Conservation (phyloP, 2,329 filamentous ascomycete species). For the Dichotomopilus funicola region DNA sequence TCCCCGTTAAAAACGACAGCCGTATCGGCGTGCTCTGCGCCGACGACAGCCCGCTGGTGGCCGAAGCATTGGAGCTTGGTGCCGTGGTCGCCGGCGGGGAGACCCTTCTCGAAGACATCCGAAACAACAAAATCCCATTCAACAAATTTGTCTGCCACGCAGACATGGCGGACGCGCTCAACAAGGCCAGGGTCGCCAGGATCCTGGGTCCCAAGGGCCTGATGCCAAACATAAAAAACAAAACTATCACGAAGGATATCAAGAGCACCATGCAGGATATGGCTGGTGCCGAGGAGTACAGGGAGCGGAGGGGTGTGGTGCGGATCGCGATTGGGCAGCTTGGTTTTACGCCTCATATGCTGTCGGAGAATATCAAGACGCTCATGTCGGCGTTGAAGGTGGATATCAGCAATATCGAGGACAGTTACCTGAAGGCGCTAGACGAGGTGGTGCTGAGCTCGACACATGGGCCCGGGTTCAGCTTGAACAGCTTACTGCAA, state of each 20-base stretch:
- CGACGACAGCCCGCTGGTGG: conserved; percentile 67
- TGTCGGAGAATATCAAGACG: conserved; percentile 75
- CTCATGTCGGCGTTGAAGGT: conserved; percentile 72
- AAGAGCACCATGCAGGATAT: conserved; percentile 69
- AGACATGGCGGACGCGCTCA: conserved; percentile 68
- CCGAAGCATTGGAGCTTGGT: conserved; percentile 69
- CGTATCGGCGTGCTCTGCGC: conserved; percentile 87
- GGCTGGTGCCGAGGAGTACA: conserved; percentile 78
- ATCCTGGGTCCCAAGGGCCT: conserved; percentile 82
- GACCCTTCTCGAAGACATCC: conserved; percentile 72
- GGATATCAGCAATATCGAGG: conserved; percentile 60
- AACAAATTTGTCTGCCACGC: conserved; percentile 83
- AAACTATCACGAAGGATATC: conserved; percentile 81
- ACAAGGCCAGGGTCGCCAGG: conserved; percentile 72
- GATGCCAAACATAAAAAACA: conserved; percentile 85
- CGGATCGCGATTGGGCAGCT: conserved; percentile 88
- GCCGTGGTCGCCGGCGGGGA: conserved; percentile 82
- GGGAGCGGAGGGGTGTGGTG: conserved; percentile 77
- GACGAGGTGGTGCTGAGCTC: conserved; percentile 75
- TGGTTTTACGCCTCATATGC: conserved; percentile 77
- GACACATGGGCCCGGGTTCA: conserved; percentile 80
- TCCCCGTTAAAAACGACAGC: conserved; percentile 82
- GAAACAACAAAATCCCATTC: conserved; percentile 70
- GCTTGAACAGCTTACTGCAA: conserved; percentile 72
- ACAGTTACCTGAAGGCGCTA: conserved; percentile 54